Evolutionary conservation across 2,329 filamentous ascomycete species (phyloP).

Genomic region (Alternaria solani): DNA sequence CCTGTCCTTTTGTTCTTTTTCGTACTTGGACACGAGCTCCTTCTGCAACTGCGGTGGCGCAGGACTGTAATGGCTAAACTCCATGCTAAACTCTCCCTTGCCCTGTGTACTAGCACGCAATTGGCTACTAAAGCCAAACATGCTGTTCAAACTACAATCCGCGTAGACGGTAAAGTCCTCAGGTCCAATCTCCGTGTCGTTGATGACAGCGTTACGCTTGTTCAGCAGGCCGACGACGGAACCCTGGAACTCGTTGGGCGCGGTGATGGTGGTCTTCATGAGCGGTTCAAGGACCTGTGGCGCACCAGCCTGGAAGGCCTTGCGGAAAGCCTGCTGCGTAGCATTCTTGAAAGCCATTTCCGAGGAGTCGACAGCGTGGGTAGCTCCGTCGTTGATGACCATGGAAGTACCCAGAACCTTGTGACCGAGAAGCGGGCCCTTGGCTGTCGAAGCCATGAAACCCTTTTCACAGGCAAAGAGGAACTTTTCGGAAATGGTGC

Average conservation of each 20-base stretch:
- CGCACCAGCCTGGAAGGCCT: conserved; percentile 82
- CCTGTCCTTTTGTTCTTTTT: conserved; percentile 71
- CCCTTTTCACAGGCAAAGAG: conserved; percentile 94
- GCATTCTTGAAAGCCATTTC: conserved; percentile 96
- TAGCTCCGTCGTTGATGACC: conserved; percentile 95
- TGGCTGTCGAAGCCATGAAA: conserved; percentile 81
- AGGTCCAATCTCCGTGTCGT: conserved; percentile 90
- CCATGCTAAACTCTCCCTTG: conserved; percentile 98
- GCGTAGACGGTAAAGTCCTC: conserved; percentile 94
- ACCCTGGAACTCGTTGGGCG: conserved; percentile 96
- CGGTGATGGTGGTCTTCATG: conserved; percentile 98
- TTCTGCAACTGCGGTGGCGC: conserved; percentile 89
- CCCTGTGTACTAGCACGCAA: conserved; percentile 93
- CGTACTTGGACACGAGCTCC: conserved; percentile 72
- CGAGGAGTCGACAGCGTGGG: conserved; percentile 96
- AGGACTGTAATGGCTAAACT: conserved; percentile 94
- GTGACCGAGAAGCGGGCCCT: conserved; percentile 91
- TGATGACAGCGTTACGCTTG: conserved; percentile 94
- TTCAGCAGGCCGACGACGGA: conserved; percentile 94
- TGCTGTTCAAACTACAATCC: conserved; percentile 92
- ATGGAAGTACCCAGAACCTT: conserved; percentile 88
- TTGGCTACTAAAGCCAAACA: conserved; percentile 97
- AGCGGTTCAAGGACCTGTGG: conserved; percentile 91
- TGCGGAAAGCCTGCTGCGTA: conserved; percentile 95
- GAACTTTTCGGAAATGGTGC: conserved; percentile 94